Percentiles rank a stretch among this genome's conserved stretches.
Conservation (phyloP, 768 basidiomycete genomes). For the Naganishia friedmannii region DNA sequence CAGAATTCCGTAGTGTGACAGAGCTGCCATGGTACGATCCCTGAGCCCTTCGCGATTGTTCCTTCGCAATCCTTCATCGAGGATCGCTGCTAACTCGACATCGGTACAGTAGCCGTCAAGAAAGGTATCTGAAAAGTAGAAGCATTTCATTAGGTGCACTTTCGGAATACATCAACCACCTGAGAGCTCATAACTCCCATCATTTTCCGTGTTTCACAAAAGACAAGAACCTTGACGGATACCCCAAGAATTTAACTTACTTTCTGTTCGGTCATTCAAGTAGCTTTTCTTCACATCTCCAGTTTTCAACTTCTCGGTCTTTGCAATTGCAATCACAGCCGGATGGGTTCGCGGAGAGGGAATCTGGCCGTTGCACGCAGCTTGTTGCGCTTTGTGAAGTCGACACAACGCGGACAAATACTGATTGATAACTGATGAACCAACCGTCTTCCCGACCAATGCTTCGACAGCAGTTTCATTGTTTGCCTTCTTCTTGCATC, state of each 20-base stretch:
- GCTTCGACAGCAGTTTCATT: too few species aligned
- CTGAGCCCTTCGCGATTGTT: conserved; percentile 5
- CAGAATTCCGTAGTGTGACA: not conserved
- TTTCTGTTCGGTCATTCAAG: not conserved
- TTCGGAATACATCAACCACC: too few species aligned
- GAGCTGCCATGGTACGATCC: conserved; percentile 12
- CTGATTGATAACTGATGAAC: too few species aligned
- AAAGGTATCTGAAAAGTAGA: not conserved
- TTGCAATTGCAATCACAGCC: not conserved
- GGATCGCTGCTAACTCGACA: not conserved
- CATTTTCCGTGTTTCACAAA: not conserved
- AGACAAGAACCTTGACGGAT: not conserved
- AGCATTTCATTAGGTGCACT: not conserved
- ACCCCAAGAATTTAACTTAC: not conserved
- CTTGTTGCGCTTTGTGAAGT: not conserved
- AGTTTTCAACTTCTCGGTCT: not conserved
- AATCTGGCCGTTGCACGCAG: not conserved
- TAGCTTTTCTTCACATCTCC: not conserved
- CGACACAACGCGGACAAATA: too few species aligned
- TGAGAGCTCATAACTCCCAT: not conserved
- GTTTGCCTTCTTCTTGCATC: too few species aligned
- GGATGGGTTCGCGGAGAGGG: not conserved
- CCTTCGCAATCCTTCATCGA: not conserved
- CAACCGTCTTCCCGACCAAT: too few species aligned
- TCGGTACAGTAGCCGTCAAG: conserved; percentile 3